Conservation (phyloP, 2,329 filamentous ascomycete species). For the Fusarium sp. region DNA sequence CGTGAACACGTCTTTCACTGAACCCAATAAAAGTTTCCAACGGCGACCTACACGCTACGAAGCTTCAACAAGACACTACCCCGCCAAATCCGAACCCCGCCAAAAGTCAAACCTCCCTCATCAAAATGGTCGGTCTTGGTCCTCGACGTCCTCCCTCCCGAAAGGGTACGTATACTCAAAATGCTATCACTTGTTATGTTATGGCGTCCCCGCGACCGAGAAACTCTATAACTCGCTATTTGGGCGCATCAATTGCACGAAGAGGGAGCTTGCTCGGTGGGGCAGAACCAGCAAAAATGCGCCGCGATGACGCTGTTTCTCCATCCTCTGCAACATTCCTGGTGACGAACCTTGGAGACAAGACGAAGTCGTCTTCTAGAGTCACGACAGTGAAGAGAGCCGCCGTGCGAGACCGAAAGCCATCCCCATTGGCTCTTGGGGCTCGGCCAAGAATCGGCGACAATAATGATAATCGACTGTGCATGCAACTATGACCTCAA, state of each 20-base stretch:
- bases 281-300: slow-evolving; percentile 20
- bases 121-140: slow-evolving; percentile 62
- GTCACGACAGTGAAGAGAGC: neutral
- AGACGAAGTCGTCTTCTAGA: slow-evolving; percentile 23
- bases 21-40: neutral
- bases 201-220: neutral
- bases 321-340: neutral
- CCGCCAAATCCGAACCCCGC: slow-evolving; percentile 51
- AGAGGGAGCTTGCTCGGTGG: slow-evolving; percentile 19
- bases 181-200: slow-evolving; percentile 1
- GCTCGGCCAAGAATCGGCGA: neutral
- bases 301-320: slow-evolving; percentile 31
- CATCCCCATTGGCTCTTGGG: neutral
- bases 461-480: neutral
- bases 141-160: slow-evolving; percentile 60
- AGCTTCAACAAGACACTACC: slow-evolving; percentile 43
- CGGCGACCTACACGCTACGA: neutral
- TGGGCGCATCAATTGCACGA: neutral
- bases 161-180: slow-evolving; percentile 69
- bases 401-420: neutral
- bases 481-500: slow-evolving; percentile 25
- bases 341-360: neutral
- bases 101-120: slow-evolving; percentile 43
- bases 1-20: neutral
- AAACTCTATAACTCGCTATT: neutral